Percentiles rank a stretch among this genome's conserved stretches.
Conservation (phyloP, 2,329 filamentous ascomycete genomes). For the Diplocarpon rosae region DNA sequence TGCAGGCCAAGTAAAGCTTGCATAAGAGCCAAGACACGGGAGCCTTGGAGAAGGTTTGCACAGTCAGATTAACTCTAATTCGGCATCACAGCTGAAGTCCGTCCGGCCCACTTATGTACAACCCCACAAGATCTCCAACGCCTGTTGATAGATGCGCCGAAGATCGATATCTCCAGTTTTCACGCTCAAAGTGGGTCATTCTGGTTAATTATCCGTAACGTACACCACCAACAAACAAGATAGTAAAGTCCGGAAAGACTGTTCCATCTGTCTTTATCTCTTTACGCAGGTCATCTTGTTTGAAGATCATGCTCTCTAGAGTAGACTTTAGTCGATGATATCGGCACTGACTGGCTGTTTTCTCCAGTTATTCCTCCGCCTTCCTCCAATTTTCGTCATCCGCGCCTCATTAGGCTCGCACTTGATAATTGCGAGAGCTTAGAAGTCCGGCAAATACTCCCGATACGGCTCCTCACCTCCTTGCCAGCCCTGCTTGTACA, state of each 20-base stretch:
- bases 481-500: slow-evolving; percentile 1
- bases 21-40: no score
- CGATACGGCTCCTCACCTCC: background rate
- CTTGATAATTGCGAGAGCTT: background rate
- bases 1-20: no score
- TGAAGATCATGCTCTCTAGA: slow-evolving; percentile 4
- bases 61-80: no score
- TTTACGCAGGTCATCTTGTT: slow-evolving; percentile 1
- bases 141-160: no score
- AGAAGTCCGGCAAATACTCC: slow-evolving; percentile 2
- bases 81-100: no score
- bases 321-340: slow-evolving; percentile 1
- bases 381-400: slow-evolving; percentile 2
- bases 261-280: slow-evolving; percentile 2
- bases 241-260: background rate
- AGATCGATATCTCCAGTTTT: no score
- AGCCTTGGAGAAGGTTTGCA: no score
- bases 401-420: background rate
- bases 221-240: background rate
- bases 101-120: no score
- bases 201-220: slow-evolving; percentile 1
- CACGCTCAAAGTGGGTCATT: no score
- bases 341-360: slow-evolving; percentile 1
- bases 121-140: no score
- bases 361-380: background rate